Conservation (phyloP, 1,284 basidiomycete genomes). For the Takashimella tepidaria region DNA sequence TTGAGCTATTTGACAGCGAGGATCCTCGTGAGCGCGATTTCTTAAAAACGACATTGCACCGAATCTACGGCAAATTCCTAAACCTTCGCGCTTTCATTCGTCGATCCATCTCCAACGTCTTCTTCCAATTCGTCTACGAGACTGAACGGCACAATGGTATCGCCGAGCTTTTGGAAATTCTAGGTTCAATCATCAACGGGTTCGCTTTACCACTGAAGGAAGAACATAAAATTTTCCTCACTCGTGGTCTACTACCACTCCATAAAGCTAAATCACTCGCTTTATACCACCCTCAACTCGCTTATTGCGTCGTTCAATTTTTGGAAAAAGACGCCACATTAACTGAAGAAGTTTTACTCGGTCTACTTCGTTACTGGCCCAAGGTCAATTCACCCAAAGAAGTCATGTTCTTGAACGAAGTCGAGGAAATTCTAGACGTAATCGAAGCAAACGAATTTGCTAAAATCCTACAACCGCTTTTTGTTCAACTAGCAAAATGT, state of each 20-base stretch:
- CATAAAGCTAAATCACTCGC: slow-evolving; percentile 98
- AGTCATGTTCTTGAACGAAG: slow-evolving; percentile 99
- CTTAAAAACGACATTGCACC: slow-evolving; percentile 96
- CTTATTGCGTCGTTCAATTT: slow-evolving; percentile 99
- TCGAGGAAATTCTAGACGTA: slow-evolving; percentile 97
- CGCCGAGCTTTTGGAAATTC: slow-evolving; percentile 94
- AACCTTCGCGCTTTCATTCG: slow-evolving; percentile 98
- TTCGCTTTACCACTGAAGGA: slow-evolving; percentile 98
- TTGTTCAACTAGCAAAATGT: slow-evolving; percentile 91
- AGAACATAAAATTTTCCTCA: slow-evolving; percentile 98
- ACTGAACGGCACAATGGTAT: slow-evolving; percentile 99
- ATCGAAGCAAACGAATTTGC: slow-evolving; percentile 95
- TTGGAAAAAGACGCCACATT: slow-evolving; percentile 90
- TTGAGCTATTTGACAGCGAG: slow-evolving; percentile 98
- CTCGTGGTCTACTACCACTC: slow-evolving; percentile 89
- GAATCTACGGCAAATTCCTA: slow-evolving; percentile 99
- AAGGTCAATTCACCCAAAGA: slow-evolving; percentile 99
- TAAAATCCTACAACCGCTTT: slow-evolving; percentile 91
- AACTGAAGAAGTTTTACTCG: slow-evolving; percentile 93
- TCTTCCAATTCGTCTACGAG: slow-evolving; percentile 98
- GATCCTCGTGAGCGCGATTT: slow-evolving; percentile 99
- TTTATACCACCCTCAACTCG: slow-evolving; percentile 95
- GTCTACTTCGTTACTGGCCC: slow-evolving; percentile 94
- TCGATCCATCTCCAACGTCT: slow-evolving; percentile 98
- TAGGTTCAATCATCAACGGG: slow-evolving; percentile 99